Percentiles rank a stretch among this genome's conserved stretches.
phyloP scores from a whole-genome alignment of 176 grass and related monocot genomes.

The Dactylis glomerata region DNA sequence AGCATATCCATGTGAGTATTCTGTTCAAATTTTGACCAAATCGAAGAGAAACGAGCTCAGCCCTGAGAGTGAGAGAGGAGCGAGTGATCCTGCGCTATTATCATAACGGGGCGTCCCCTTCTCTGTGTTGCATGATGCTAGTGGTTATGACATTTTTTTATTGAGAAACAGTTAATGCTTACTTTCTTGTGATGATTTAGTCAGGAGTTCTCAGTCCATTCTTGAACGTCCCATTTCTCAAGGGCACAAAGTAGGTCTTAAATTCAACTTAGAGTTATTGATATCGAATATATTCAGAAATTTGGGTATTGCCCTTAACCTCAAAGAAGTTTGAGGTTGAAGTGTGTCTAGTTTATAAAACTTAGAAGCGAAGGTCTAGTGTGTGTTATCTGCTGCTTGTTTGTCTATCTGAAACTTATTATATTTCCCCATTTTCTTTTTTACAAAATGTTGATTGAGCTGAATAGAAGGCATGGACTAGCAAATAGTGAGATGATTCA shows the following conservation, averaged over 20 bases:
- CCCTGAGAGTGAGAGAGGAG: not conserved
- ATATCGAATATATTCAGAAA: not conserved
- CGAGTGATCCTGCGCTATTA: not conserved
- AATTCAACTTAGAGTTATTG: not conserved
- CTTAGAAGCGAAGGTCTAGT: not conserved
- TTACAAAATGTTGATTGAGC: slow-evolving; percentile 1
- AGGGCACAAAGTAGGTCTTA: not conserved
- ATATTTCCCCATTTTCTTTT: not conserved
- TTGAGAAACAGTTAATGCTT: not conserved
- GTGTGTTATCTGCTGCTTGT: not conserved
- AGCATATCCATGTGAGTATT: too few relatives aligned
- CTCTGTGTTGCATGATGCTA: not conserved
- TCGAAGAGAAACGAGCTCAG: not conserved
- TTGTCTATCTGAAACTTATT: not conserved
- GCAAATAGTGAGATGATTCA: slow-evolving; percentile 7
- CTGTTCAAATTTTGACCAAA: not conserved
- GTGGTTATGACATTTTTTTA: not conserved
- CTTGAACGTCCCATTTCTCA: not conserved
- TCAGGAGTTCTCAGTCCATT: not conserved
- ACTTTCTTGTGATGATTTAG: not conserved
- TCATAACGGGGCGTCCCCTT: not conserved
- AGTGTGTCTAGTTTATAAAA: not conserved
- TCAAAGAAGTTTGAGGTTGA: not conserved
- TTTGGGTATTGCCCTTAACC: not conserved
- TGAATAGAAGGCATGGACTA: not conserved